Conservation (phyloP, 2,329 filamentous ascomycete species). For the Ophiostoma novo-ulmi region DNA sequence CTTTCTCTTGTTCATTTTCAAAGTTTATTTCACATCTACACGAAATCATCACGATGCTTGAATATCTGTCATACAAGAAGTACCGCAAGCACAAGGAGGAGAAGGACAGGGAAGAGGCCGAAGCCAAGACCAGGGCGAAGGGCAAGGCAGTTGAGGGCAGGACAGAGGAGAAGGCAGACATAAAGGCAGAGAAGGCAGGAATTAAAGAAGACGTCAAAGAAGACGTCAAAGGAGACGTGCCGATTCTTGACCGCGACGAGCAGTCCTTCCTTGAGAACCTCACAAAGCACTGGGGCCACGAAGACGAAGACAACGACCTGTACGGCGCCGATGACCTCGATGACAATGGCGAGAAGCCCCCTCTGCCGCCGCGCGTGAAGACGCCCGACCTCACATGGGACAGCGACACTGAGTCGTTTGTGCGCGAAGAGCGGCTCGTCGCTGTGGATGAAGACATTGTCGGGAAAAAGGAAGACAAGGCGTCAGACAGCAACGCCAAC, state of each 20-base stretch:
- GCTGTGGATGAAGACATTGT: conserved; percentile 8
- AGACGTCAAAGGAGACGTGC: conserved; percentile 26
- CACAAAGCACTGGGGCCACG: conserved; percentile 32
- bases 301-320: conserved; percentile 24
- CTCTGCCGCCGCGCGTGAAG: conserved; percentile 51
- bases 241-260: conserved; percentile 52
- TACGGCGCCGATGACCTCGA: conserved; percentile 32
- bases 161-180: neutral
- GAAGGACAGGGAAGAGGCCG: conserved; percentile 32
- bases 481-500: conserved; percentile 27
- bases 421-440: conserved; percentile 23
- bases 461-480: conserved; percentile 27
- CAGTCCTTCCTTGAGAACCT: conserved; percentile 55
- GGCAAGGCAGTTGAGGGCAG: conserved; percentile 1
- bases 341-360: conserved; percentile 44
- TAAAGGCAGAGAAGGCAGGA: neutral
- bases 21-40: neutral
- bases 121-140: conserved; percentile 21
- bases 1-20: neutral
- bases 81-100: conserved; percentile 47
- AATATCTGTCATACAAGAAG: conserved; percentile 15
- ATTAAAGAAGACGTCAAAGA: conserved; percentile 14
- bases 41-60: neutral
- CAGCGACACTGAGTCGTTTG: conserved; percentile 38
- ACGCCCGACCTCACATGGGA: conserved; percentile 49